Conservation (phyloP, 2,329 filamentous ascomycete species). For the Penicillium palitans region DNA sequence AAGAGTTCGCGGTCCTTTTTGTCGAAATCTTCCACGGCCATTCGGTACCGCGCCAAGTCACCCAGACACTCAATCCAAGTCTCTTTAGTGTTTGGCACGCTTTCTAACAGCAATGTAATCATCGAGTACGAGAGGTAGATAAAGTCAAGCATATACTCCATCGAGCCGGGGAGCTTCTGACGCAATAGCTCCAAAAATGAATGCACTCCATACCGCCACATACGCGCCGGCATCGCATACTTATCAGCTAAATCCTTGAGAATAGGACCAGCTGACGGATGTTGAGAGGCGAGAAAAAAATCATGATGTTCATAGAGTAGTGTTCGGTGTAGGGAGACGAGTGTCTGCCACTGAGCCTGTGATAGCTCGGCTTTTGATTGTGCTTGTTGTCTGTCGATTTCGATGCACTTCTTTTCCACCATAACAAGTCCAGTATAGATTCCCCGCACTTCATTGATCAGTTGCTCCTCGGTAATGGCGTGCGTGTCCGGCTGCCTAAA, state of each 20-base stretch:
- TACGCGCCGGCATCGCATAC: slow-evolving; percentile 86
- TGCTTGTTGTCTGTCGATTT: no score
- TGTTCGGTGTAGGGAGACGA: slow-evolving; percentile 80
- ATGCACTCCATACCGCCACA: slow-evolving; percentile 94
- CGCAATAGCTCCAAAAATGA: slow-evolving; percentile 72
- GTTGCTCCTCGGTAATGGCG: no score
- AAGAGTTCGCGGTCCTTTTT: slow-evolving; percentile 34
- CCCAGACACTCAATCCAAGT: slow-evolving; percentile 95
- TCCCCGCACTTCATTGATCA: no score
- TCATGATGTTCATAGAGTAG: slow-evolving; percentile 80
- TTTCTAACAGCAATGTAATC: slow-evolving; percentile 84
- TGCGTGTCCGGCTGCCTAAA: no score
- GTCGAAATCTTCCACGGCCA: slow-evolving; percentile 87
- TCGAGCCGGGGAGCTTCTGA: slow-evolving; percentile 69
- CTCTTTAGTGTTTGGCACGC: slow-evolving; percentile 75
- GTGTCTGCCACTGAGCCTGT: slow-evolving; percentile 67
- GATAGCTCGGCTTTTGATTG: no score
- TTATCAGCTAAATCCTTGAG: slow-evolving; percentile 71
- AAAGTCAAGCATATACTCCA: slow-evolving; percentile 89
- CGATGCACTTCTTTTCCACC: no score
- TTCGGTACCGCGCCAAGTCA: slow-evolving; percentile 78
- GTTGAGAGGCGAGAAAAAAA: slow-evolving; percentile 83
- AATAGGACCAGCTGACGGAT: slow-evolving; percentile 71
- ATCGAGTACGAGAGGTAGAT: slow-evolving; percentile 88
- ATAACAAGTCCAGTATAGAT: no score